Conservation (phyloP, 1,284 basidiomycete genomes). For the Thecaphora thlaspeos region DNA sequence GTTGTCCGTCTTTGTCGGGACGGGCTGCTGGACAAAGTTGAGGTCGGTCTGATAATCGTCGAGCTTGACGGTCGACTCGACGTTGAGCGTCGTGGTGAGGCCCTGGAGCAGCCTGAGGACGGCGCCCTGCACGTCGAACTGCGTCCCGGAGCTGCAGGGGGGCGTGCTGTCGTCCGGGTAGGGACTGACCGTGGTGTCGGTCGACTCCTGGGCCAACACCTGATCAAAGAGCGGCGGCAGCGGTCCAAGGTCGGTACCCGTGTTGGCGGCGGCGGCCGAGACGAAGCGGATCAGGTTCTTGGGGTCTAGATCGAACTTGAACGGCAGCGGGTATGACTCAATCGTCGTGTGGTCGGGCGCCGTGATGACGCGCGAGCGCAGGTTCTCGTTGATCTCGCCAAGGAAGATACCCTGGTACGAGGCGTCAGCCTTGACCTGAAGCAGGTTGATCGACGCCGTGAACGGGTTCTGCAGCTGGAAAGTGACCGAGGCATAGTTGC, state of each 20-base stretch:
- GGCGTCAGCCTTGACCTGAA: slow-evolving; percentile 66
- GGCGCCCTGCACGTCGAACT: slow-evolving; percentile 61
- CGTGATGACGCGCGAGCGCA: slow-evolving; percentile 64
- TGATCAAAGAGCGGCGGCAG: slow-evolving; percentile 66
- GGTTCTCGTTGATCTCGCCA: slow-evolving; percentile 62
- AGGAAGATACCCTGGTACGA: slow-evolving; percentile 60
- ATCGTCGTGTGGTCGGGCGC: slow-evolving; percentile 67
- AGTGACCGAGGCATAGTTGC: slow-evolving; percentile 29
- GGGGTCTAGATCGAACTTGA: slow-evolving; percentile 70
- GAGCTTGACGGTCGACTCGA: slow-evolving; percentile 41
- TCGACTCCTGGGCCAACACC: slow-evolving; percentile 65
- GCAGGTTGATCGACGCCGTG: slow-evolving; percentile 71
- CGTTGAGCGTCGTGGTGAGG: slow-evolving; percentile 64
- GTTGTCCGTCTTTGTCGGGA: slow-evolving; percentile 68
- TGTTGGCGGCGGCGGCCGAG: slow-evolving; percentile 63
- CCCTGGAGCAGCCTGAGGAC: slow-evolving; percentile 68
- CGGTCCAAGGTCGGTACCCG: slow-evolving; percentile 68
- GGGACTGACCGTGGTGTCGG: slow-evolving; percentile 66
- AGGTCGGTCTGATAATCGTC: slow-evolving; percentile 63
- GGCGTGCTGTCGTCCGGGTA: slow-evolving; percentile 53
- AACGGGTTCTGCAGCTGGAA: slow-evolving; percentile 69
- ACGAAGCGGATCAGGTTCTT: slow-evolving; percentile 67
- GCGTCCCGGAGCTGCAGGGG: slow-evolving; percentile 65
- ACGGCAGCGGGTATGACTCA: slow-evolving; percentile 66
- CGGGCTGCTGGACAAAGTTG: slow-evolving; percentile 67